phyloP scores from a whole-genome alignment of 2,329 filamentous ascomycete species.

The Colletotrichum sp. region DNA sequence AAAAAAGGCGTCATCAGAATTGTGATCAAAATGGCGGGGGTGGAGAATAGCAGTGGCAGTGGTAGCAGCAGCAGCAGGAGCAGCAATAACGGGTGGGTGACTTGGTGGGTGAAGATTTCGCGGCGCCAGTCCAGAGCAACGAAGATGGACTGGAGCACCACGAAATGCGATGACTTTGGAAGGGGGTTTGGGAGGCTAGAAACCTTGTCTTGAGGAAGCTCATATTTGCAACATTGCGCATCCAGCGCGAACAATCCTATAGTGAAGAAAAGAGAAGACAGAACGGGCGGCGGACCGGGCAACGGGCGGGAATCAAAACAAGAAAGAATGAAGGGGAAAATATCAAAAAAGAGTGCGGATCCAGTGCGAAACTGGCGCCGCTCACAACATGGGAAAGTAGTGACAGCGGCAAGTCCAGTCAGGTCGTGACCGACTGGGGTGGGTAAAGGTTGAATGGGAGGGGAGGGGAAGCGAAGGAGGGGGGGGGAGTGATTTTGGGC shows the following conservation, averaged over 20 bases:
- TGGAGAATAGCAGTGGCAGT: slow-evolving; percentile 15
- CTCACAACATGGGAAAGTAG: slow-evolving; percentile 21
- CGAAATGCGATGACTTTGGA: slow-evolving; percentile 7
- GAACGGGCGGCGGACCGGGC: slow-evolving; percentile 8
- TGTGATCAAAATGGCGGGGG: slow-evolving; percentile 11
- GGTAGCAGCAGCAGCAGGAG: neutral
- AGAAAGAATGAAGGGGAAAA: neutral
- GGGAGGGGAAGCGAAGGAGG: neutral
- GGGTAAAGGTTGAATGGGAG: neutral
- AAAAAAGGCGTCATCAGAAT: neutral
- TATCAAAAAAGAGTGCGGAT: slow-evolving; percentile 15
- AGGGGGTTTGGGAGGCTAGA: neutral
- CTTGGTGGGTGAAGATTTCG: slow-evolving; percentile 12
- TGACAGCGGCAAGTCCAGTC: slow-evolving; percentile 7
- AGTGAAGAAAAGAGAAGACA: slow-evolving; percentile 3
- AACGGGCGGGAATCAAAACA: slow-evolving; percentile 6
- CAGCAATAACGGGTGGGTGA: neutral
- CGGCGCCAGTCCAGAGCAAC: neutral
- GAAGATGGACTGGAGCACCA: neutral
- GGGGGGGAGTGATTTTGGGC: neutral
- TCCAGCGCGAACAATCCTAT: slow-evolving; percentile 10
- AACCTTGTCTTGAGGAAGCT: slow-evolving; percentile 52
- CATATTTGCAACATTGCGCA: slow-evolving; percentile 45
- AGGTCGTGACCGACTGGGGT: neutral
- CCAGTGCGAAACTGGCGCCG: slow-evolving; percentile 15